Evolutionary conservation across 2,329 filamentous ascomycete genomes (phyloP), one percentile per base, ranked within the genome.

Genomic region (Geosmithia morbida): DNA sequence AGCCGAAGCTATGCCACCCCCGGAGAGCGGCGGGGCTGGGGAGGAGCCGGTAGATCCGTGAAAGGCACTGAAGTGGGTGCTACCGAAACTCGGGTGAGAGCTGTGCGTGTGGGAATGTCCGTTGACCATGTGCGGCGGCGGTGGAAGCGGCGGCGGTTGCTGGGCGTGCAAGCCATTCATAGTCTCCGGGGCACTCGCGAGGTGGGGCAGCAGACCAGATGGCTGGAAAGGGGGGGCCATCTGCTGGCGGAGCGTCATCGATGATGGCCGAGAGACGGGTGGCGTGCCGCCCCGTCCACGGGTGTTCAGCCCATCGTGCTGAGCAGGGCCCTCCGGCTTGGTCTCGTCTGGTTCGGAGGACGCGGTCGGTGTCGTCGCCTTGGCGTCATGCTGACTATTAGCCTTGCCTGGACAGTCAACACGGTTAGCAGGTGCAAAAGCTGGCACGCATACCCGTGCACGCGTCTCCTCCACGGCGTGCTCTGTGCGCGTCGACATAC

Each of bases 11-110:
- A 71, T 69, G 48, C 64, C 67, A 33, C 65, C 67, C 14, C 68
- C 37, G 16, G 37, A 42, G 6, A 30, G 68, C 43, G 73, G 74
- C 41, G 69, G 69, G 18, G 66, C 73, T 1, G 78, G 78, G 5
- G 78, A 81, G 1, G 77, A 74, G 47, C 67, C 71, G 54, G 74
- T 72, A 13, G 78, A 81, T 17, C 68, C 71, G 30, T 69, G 62
- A 51, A 75, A 72, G 7, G 65, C 66, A 33, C 74, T 74, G 54
- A 81, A 79, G 51, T 78, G 67, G 46, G 79, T 62, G 56, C 70
- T 78, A 39, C 72, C 68, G 49, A 71, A 71, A 57, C 72, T 79
- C 14, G 67, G 69, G 47, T 74, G 75, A 3, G 45, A 19, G 16
- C n/a, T 46, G 45, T 46, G 45, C 14, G 14, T 26, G 14, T 45